Percentiles rank a stretch among this genome's conserved stretches.
phyloP scores from a whole-genome alignment of 768 basidiomycete species.

The Pholiota molesta region DNA sequence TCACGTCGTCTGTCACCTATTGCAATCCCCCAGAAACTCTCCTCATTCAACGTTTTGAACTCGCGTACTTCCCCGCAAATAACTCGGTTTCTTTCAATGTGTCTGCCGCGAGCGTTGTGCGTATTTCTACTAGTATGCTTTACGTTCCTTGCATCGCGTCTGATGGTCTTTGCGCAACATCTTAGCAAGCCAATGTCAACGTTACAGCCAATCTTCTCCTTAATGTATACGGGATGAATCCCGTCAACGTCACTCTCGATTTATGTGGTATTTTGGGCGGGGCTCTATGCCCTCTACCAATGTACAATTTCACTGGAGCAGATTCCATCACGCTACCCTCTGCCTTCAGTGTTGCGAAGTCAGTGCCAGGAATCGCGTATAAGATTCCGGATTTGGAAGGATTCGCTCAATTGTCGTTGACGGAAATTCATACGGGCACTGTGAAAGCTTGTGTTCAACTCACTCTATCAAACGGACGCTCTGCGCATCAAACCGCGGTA shows the following conservation, averaged over 20 bases:
- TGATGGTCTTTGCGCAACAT: slow-evolving; percentile 20
- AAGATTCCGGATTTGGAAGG: slow-evolving; percentile 91
- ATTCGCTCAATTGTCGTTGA: slow-evolving; percentile 78
- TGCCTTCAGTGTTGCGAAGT: slow-evolving; percentile 53
- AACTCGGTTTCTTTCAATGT: slow-evolving; percentile 83
- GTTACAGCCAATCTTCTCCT: slow-evolving; percentile 82
- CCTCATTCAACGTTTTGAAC: slow-evolving; percentile 77
- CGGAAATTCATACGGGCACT: slow-evolving; percentile 65
- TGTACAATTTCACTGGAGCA: slow-evolving; percentile 87
- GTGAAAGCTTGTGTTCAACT: slow-evolving; percentile 91
- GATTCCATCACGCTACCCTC: slow-evolving; percentile 68
- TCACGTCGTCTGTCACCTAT: slow-evolving; percentile 88
- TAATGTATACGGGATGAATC: slow-evolving; percentile 86
- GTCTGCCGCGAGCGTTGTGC: slow-evolving; percentile 82
- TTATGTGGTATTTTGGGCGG: slow-evolving; percentile 80
- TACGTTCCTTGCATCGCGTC: slow-evolving; percentile 7
- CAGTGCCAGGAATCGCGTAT: slow-evolving; percentile 82
- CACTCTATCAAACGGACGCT: slow-evolving; percentile 90
- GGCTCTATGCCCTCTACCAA: slow-evolving; percentile 79
- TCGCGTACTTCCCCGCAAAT: slow-evolving; percentile 71
- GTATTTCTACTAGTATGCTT: slow-evolving; percentile 37
- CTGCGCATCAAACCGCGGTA: slow-evolving; percentile 72
- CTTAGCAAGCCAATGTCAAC: slow-evolving; percentile 72
- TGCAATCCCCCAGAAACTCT: slow-evolving; percentile 80
- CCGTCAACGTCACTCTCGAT: slow-evolving; percentile 84